These are phyloP conservation scores for Yamadazyma insecticola DNA, from an alignment of 805 yeast genomes.

Conservation along the genomic window DNA sequence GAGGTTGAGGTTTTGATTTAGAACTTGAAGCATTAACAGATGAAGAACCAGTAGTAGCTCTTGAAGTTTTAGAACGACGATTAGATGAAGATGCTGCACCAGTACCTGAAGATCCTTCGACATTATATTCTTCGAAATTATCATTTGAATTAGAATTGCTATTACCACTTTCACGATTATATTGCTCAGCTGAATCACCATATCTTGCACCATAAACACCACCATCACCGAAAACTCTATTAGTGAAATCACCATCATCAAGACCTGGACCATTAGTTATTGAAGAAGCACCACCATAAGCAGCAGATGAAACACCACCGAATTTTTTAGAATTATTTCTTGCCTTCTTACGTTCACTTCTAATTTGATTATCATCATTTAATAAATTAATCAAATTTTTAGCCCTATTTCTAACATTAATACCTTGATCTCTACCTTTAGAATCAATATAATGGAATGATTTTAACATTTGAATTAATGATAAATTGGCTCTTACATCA, in stretches of 20 bases:
- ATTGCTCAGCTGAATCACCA: constrained; percentile 51
- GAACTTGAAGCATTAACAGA: constrained; percentile 27
- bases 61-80: constrained; percentile 18
- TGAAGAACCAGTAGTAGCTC: constrained; percentile 34
- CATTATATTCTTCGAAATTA: constrained; percentile 60
- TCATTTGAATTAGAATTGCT: constrained; percentile 25
- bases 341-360: constrained; percentile 88
- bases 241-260: constrained; percentile 48
- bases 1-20: constrained; percentile 23
- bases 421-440: constrained; percentile 93
- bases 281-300: constrained; percentile 48
- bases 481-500: constrained; percentile 81
- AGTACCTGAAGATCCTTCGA: constrained; percentile 21
- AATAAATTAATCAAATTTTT: constrained; percentile 68
- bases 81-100: neutral
- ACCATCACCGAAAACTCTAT: constrained; percentile 64
- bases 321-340: constrained; percentile 79
- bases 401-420: constrained; percentile 89
- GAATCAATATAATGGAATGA: constrained; percentile 92
- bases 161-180: constrained; percentile 7
- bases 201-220: constrained; percentile 65
- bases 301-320: constrained; percentile 62
- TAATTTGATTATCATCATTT: constrained; percentile 68
- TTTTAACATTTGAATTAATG: constrained; percentile 80
- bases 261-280: constrained; percentile 30